Conservation (phyloP, 78 protist species). For the Creolimax fragrantissima region DNA sequence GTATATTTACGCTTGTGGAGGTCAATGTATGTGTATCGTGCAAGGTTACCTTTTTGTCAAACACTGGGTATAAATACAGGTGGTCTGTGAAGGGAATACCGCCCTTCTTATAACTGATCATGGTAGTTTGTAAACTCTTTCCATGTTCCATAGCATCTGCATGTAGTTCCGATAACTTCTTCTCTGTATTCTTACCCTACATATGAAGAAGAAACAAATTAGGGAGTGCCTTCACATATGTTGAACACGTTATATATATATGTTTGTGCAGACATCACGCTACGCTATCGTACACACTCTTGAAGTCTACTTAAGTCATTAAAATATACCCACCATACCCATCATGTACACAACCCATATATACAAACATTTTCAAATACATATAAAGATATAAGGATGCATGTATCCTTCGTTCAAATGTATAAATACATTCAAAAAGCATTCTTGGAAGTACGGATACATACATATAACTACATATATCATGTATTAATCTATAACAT, state of each 20-base stretch:
- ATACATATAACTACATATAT: neutral
- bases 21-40: too few relatives aligned
- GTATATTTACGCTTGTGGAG: too few relatives aligned
- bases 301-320: neutral
- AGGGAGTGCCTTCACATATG: neutral
- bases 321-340: neutral
- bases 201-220: too few relatives aligned
- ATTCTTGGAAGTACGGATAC: neutral
- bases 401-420: neutral
- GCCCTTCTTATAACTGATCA: too few relatives aligned
- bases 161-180: too few relatives aligned
- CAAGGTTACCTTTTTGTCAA: too few relatives aligned
- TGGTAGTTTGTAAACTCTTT: too few relatives aligned
- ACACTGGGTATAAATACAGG: too few relatives aligned
- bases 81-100: too few relatives aligned
- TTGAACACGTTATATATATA: neutral
- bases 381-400: neutral
- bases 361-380: neutral
- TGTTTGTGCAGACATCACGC: neutral
- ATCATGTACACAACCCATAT: neutral
- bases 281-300: neutral
- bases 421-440: neutral
- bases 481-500: too few relatives aligned
- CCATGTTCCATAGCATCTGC: too few relatives aligned
- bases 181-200: too few relatives aligned